phyloP scores from a whole-genome alignment of 179 eudicot genomes.

The Vitellaria paradoxa region DNA sequence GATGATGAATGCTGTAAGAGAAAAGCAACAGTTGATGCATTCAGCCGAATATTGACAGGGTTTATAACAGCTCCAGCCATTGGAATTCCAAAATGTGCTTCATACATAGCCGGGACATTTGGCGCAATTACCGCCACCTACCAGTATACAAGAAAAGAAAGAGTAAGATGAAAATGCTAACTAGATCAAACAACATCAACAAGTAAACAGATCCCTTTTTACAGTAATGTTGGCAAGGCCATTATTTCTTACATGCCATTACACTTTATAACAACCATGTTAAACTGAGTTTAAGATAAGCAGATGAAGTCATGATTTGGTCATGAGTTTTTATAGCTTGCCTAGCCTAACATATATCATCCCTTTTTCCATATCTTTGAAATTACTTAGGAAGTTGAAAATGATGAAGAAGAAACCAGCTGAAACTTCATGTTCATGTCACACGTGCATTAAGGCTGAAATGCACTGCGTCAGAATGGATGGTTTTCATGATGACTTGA shows the following conservation, averaged over 20 bases:
- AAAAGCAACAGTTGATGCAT: slow-evolving; percentile 76
- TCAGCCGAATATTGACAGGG: slow-evolving; percentile 85
- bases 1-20: slow-evolving; percentile 79
- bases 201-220: not conserved
- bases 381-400: not conserved
- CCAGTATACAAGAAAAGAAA: slow-evolving; percentile 11
- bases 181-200: not conserved
- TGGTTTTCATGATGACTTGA: not conserved
- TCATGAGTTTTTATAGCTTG: not conserved
- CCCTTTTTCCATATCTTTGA: not conserved
- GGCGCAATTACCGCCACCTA: slow-evolving; percentile 98
- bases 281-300: not conserved
- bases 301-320: not conserved
- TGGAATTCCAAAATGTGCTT: slow-evolving; percentile 96
- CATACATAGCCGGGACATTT: slow-evolving; percentile 81
- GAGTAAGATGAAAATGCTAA: slow-evolving; percentile 3
- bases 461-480: not conserved
- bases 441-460: not conserved
- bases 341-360: not conserved
- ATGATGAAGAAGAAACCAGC: not conserved
- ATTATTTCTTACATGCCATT: not conserved
- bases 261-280: not conserved
- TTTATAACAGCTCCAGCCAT: slow-evolving; percentile 95
- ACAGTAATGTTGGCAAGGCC: too few species aligned
- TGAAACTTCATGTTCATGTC: not conserved